Evolutionary conservation across 1,284 basidiomycete genomes (phyloP).

Genomic region (Apiotrichum porosum): DNA sequence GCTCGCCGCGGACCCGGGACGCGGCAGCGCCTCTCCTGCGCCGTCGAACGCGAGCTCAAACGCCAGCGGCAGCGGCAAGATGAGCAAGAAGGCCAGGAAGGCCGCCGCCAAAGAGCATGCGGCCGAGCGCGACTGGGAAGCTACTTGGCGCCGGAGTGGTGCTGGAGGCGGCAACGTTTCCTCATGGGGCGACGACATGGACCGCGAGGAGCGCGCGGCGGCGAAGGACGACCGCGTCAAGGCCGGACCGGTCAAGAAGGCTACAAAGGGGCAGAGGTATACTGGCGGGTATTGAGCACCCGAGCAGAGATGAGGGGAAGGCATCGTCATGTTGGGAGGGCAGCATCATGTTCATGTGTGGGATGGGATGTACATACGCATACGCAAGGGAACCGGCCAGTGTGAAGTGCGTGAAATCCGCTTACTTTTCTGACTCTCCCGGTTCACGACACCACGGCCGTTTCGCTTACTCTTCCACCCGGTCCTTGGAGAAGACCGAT

Average conservation of each 20-base stretch:
- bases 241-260: neutral
- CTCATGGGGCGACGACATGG: slow-evolving; percentile 20
- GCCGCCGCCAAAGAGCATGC: neutral
- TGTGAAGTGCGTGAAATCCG: no score
- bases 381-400: no score
- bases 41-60: neutral
- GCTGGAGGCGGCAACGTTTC: slow-evolving; percentile 21
- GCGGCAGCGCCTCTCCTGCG: no score
- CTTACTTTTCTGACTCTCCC: no score
- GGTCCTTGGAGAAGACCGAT: no score
- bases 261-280: slow-evolving; percentile 19
- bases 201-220: slow-evolving; percentile 9
- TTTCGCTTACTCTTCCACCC: no score
- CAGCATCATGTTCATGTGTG: no score
- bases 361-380: no score
- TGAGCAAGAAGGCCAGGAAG: neutral
- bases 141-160: slow-evolving; percentile 15
- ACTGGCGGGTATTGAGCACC: slow-evolving; percentile 19
- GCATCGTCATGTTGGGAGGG: no score
- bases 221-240: neutral
- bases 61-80: neutral
- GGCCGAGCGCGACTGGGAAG: slow-evolving; percentile 11
- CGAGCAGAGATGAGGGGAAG: neutral
- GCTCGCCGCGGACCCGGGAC: no score
- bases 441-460: no score